Evolutionary conservation across 805 yeast genomes (phyloP).

Genomic region (Yamadazyma paraphyllophila): DNA sequence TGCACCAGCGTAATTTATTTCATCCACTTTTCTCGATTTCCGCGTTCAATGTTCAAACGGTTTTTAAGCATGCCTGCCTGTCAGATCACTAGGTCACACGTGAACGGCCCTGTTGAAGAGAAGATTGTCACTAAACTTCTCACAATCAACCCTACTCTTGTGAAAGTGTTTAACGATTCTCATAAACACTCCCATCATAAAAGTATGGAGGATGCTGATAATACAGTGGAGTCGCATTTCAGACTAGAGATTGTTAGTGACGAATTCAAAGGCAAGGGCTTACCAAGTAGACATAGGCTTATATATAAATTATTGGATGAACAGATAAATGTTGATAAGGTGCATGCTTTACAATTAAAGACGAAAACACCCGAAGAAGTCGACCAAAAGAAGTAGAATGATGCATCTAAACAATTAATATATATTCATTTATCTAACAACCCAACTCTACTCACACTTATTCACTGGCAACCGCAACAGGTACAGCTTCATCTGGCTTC

Average conservation of each 20-base stretch:
- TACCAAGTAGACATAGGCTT: conserved; percentile 76
- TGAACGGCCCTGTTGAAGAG: conserved; percentile 48
- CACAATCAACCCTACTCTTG: conserved; percentile 42
- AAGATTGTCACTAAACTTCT: conserved; percentile 11
- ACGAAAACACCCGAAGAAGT: conserved; percentile 56
- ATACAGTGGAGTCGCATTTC: conserved; percentile 80
- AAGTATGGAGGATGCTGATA: conserved; percentile 71
- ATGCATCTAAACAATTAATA: conserved; percentile 2
- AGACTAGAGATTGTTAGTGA: conserved; percentile 70
- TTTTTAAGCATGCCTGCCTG: conserved; percentile 8
- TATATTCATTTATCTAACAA: neutral
- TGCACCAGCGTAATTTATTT: neutral
- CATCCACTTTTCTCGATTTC: neutral
- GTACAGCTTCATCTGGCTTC: conserved; percentile 4
- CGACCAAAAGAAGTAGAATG: neutral
- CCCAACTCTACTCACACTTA: neutral
- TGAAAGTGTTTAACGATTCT: conserved; percentile 73
- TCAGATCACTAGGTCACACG: conserved; percentile 11
- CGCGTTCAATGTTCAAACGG: conserved; percentile 10
- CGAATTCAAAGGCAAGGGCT: conserved; percentile 58
- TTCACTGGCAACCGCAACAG: conserved; percentile 4
- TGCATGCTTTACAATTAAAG: conserved; percentile 86
- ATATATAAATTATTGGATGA: conserved; percentile 68
- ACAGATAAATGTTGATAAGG: conserved; percentile 67
- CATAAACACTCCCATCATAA: conserved; percentile 86